phyloP scores from a whole-genome alignment of 129 eudicot species.

The Oenanthe sinensis region DNA sequence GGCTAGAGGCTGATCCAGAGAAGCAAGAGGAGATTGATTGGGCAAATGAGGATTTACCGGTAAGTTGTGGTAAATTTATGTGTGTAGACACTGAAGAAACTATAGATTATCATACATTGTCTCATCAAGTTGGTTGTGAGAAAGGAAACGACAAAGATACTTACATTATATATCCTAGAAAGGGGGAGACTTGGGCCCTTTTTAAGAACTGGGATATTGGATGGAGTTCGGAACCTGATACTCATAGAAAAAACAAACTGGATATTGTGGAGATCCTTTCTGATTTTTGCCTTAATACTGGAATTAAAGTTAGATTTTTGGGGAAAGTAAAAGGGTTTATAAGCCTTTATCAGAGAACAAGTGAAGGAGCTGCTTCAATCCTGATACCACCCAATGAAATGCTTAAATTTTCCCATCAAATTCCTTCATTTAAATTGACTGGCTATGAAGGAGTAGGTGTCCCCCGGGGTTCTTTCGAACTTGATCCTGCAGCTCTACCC shows the following conservation, averaged over 20 bases:
- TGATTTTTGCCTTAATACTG: conserved; percentile 23
- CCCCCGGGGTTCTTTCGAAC: conserved; percentile 71
- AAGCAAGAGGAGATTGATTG: conserved; percentile 33
- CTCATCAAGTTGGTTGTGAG: conserved; percentile 48
- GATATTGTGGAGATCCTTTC: conserved; percentile 77
- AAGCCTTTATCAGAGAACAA: conserved; percentile 39
- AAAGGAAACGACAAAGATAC: conserved; percentile 28
- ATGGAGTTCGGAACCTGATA: conserved; percentile 51
- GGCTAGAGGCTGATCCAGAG: conserved; percentile 69
- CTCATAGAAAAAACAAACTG: conserved; percentile 34
- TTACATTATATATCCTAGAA: conserved; percentile 40
- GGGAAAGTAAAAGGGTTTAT: conserved; percentile 64
- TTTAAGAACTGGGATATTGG: conserved; percentile 63
- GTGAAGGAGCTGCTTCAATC: conserved; percentile 10
- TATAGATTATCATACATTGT: conserved; percentile 40
- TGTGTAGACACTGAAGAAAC: conserved; percentile 39
- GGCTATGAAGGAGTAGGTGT: conserved; percentile 73
- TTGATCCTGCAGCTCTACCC: conserved; percentile 77
- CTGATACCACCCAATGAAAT: conserved; percentile 33
- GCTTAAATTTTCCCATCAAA: conserved; percentile 60
- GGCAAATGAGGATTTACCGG: conserved; percentile 48
- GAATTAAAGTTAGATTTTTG: conserved; percentile 45
- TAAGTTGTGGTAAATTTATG: conserved; percentile 55
- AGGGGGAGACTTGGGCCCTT: conserved; percentile 85
- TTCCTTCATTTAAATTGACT: conserved; percentile 47